Conservation (phyloP, 768 basidiomycete genomes). For the Pisolithus marmoratus region DNA sequence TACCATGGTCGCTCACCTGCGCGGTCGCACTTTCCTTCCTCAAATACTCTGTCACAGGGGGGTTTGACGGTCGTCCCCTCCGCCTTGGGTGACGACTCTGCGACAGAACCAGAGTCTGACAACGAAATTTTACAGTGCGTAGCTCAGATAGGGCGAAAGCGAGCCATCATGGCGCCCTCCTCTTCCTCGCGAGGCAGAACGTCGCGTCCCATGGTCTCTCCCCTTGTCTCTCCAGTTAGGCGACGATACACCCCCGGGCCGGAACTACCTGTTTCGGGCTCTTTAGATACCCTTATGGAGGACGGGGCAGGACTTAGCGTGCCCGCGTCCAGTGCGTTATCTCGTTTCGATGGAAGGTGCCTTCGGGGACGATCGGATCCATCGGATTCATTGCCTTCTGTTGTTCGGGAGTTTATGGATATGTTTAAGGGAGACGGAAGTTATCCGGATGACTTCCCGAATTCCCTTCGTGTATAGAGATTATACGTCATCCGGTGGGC, state of each 20-base stretch:
- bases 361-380: constrained; percentile 8
- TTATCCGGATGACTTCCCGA: constrained; percentile 30
- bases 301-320: constrained; percentile 7
- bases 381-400: constrained; percentile 20
- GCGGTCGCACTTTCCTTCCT: neutral
- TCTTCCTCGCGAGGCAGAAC: neutral
- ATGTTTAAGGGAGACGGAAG: constrained; percentile 32
- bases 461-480: constrained; percentile 18
- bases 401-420: constrained; percentile 24
- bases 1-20: constrained; percentile 1
- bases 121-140: constrained; percentile 18
- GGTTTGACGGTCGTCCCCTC: constrained; percentile 2
- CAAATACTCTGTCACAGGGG: neutral
- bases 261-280: neutral
- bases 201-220: constrained; percentile 16
- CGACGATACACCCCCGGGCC: constrained; percentile 7
- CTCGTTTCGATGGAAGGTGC: neutral
- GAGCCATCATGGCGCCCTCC: neutral
- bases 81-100: constrained; percentile 19
- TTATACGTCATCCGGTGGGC: neutral
- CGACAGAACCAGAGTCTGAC: constrained; percentile 30
- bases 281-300: constrained; percentile 2
- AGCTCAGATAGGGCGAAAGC: constrained; percentile 13
- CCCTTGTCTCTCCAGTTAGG: constrained; percentile 23
- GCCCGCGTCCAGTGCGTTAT: neutral